Conservation (phyloP, 2,329 filamentous ascomycete species). For the Apiospora koreana region DNA sequence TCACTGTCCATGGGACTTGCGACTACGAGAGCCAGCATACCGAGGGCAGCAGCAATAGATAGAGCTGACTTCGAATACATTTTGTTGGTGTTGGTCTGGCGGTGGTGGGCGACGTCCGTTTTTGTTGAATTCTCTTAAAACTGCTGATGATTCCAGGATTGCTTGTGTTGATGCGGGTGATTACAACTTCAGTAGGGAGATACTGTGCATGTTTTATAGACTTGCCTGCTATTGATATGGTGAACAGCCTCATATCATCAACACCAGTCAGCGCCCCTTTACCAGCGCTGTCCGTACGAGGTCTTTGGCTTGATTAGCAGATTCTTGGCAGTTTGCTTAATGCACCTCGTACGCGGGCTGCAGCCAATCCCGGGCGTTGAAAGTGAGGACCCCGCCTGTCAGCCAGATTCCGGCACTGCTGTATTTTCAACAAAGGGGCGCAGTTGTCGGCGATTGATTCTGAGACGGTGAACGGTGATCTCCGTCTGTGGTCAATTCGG, state of each 20-base stretch:
- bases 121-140: background rate
- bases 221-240: rapidly evolving
- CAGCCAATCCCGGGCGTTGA: background rate
- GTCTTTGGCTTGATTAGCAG: background rate
- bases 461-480: background rate
- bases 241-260: background rate
- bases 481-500: background rate
- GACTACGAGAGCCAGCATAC: background rate
- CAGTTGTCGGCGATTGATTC: background rate
- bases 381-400: background rate
- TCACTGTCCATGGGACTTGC: background rate
- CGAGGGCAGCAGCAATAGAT: background rate
- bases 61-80: background rate
- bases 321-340: background rate
- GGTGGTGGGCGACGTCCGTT: background rate
- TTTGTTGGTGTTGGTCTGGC: background rate
- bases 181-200: background rate
- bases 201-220: background rate
- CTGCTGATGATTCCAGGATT: background rate
- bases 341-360: background rate
- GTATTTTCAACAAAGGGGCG: background rate
- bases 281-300: background rate
- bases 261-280: background rate
- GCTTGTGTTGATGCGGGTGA: background rate
- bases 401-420: background rate